Base-by-base conservation (phyloP, 2,329 filamentous ascomycete species). In the Periconia macrospinosa region DNA sequence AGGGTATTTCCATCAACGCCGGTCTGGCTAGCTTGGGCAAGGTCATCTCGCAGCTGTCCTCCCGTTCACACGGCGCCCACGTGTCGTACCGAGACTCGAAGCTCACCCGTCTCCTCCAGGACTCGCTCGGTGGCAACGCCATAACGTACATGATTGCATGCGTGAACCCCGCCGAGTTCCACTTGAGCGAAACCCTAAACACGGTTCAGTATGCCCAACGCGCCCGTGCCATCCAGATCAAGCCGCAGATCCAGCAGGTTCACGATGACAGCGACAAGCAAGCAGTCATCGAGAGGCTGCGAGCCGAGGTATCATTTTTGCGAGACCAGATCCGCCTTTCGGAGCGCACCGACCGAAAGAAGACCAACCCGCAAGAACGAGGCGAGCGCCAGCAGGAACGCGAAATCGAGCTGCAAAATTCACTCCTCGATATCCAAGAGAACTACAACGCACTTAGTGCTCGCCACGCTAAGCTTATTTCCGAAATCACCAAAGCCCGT, bases 121-220 rank as follows among this genome's bases (percentile, higher is more conserved):
- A 99, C 75, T 99, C 94, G 0, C 82, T 99, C 6, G 94, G 94
- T 53, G 94, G 94, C 5, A 97, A 96, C 71, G 94, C 94, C 35
- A 96, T 97, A 70, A 99, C 94, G 0, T 99, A 97, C 77, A 97
- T 99, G 94, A 94, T 99, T 76, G 94, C 94, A 9, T 99, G 94
- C 76, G 92, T 99, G 30, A 99, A 93, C 1, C 93, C 92, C 0
- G 91, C 93, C 14, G 92, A 97, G 71, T 99, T 99, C 70, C 94
- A 99, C 72, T 80, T 99, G 43, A 97, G 92, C 76, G 94, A 99
- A 76, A 97, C 95, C 0, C 80, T 99, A 53, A 99, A 99, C 73
- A 99, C 94, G 0, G 91, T 99, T 15, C 73, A 97, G 73, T 99
- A 99, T 75, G 94, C 94, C 7, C 94, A 97, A 77, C 86, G 94